phyloP scores from a whole-genome alignment of 768 basidiomycete species.

The Calocybe cyanea region DNA sequence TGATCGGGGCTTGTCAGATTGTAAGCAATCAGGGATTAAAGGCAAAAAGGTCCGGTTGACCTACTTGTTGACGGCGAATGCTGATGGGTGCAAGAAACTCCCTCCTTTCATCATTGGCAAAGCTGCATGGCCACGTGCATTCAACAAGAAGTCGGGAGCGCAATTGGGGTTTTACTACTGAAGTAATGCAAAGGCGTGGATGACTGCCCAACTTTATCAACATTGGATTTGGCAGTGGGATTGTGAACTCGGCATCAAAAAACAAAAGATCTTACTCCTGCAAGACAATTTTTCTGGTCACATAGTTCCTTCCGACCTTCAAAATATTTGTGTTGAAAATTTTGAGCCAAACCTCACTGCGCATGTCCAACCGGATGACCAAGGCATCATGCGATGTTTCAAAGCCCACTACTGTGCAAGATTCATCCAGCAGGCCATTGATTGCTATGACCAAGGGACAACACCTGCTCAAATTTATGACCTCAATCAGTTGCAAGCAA shows the following conservation, averaged over 20 bases:
- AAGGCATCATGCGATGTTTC: conserved; percentile 2
- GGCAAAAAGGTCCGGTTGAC: conserved; percentile 28
- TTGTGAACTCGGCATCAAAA: conserved; percentile 17
- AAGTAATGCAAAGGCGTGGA: conserved; percentile 36
- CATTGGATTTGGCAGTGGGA: conserved; percentile 32
- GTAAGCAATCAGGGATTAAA: conserved; percentile 26
- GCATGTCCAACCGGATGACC: conserved; percentile 22
- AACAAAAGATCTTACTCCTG: neutral
- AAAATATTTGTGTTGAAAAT: conserved; percentile 3
- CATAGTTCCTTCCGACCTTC: neutral
- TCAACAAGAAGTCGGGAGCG: conserved; percentile 23
- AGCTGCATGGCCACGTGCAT: conserved; percentile 21
- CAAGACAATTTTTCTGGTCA: conserved; percentile 3
- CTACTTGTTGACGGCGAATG: conserved; percentile 30
- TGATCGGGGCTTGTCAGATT: conserved; percentile 24
- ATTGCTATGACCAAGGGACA: conserved; percentile 22
- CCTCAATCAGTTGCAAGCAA: conserved; percentile 30
- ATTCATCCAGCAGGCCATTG: conserved; percentile 20
- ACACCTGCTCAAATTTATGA: conserved; percentile 26
- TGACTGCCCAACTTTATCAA: conserved; percentile 29
- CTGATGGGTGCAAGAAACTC: conserved; percentile 28
- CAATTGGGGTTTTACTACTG: conserved; percentile 31
- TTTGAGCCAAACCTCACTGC: conserved; percentile 27
- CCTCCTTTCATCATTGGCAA: conserved; percentile 20
- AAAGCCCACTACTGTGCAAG: conserved; percentile 2